A percentile compares a stretch with the other conserved stretches of the same genome.
phyloP scores from a whole-genome alignment of 2,329 filamentous ascomycete genomes.

The Penicillium palitans region DNA sequence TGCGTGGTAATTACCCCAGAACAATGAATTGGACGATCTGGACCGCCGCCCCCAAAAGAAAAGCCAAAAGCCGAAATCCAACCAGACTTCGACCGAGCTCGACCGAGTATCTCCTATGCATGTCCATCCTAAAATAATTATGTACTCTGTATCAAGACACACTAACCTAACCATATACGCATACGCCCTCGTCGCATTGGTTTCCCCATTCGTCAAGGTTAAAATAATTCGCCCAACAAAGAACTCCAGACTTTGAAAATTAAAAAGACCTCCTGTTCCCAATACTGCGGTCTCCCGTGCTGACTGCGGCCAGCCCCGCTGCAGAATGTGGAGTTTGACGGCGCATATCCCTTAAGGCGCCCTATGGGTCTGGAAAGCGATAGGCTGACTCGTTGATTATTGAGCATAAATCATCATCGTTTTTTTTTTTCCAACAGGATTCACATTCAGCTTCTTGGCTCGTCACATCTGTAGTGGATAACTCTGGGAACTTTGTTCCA shows the following conservation, averaged over 20 bases:
- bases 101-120: not conserved
- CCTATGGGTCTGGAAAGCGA: not conserved
- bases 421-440: not conserved
- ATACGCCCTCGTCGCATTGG: not conserved
- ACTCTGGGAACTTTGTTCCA: not conserved
- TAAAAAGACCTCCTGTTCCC: not conserved
- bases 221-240: not conserved
- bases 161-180: not conserved
- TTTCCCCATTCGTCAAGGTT: not conserved
- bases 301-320: conserved; percentile 9
- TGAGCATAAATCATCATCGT: not conserved
- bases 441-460: not conserved
- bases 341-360: not conserved
- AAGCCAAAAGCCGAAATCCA: not conserved
- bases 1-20: not conserved
- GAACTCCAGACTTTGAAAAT: not conserved
- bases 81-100: not conserved
- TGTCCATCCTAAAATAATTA: not conserved
- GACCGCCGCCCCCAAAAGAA: not conserved
- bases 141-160: not conserved
- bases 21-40: not conserved
- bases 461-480: not conserved
- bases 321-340: conserved; percentile 13
- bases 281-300: conserved; percentile 8
- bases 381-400: not conserved